These are phyloP conservation scores for Aspergillus nomiae DNA, from an alignment of 2,329 filamentous ascomycete species.

Conservation along the genomic window DNA sequence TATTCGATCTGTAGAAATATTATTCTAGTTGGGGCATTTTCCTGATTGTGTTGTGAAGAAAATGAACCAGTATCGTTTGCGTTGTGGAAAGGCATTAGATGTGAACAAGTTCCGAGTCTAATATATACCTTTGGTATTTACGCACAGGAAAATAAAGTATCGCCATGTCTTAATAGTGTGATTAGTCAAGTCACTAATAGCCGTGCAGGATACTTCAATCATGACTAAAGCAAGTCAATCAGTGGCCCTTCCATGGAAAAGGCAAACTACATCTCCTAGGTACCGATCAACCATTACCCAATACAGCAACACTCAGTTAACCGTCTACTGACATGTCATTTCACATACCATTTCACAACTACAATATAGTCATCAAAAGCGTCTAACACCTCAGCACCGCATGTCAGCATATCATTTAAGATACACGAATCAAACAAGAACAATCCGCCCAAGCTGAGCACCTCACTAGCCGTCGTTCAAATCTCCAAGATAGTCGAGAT, in stretches of 20 bases:
- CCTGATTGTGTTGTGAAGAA: background rate
- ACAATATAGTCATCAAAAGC: background rate
- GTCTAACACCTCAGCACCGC: background rate
- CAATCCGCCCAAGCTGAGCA: background rate
- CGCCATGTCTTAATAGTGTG: background rate
- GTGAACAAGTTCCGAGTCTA: background rate
- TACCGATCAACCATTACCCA: background rate
- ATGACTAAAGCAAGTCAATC: background rate
- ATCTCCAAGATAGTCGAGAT: background rate
- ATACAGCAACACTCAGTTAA: background rate
- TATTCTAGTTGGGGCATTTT: background rate
- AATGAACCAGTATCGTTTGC: background rate
- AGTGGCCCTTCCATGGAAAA: background rate
- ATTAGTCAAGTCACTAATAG: background rate
- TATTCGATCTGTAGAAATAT: background rate
- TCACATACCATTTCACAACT: background rate
- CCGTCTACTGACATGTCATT: background rate
- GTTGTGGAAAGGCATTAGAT: background rate
- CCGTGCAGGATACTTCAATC: background rate
- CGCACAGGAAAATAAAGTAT: background rate
- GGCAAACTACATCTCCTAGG: background rate
- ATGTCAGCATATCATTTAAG: background rate
- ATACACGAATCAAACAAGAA: background rate
- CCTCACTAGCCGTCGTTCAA: background rate
- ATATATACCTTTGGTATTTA: background rate